Base-by-base conservation (phyloP, 345 rosid species). In the Murraya paniculata region DNA sequence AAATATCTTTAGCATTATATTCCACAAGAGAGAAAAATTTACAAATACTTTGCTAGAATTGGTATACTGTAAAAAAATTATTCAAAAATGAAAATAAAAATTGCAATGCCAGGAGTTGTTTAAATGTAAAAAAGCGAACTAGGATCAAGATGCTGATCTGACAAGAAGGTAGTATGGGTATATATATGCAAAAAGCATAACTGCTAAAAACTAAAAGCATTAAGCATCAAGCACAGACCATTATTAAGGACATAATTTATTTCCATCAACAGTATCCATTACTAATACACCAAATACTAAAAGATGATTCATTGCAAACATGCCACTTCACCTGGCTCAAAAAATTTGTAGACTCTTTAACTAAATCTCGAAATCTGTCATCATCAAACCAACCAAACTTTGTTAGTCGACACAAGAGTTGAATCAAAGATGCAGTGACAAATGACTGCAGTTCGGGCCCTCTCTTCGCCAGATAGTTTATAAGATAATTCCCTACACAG, bases 311-410 rank as follows among this genome's bases (percentile, higher is more conserved):
- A 39, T 41, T 68, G 72, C 33, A 24, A 5, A 74, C 74, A 79
- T 67, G 61, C 41, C 64, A 72, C 25, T 75, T 73, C 77, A 94
- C 99, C 98, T 91, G 99, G 81, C 89, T 87, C 90, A 96, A 88
- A 86, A 97, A 97, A 83, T 91, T 85, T 0, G 89, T 88, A 1
- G 97, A 90, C 87, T 97, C 99, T 81, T 88, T 88, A 57, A 97
- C 98, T 72, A 91, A 86, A 2, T 94, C 98, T 13, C 92, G 89
- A 82, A 97, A 97, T 77, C 89, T 88, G 81, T 97, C 98, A 87
- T 97, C 98, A 80, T 97, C 99, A 71, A 94, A 91, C 99, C 99
- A 97, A 72, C 99, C 98, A 81, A 94, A 97, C 88, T 97, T 97
- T 19, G 98, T 94, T 79, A 97, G 88, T 66, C 99, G 91, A 68